Base-by-base conservation (phyloP, 2,329 filamentous ascomycete genomes). In the Furcasterigmium furcatum region DNA sequence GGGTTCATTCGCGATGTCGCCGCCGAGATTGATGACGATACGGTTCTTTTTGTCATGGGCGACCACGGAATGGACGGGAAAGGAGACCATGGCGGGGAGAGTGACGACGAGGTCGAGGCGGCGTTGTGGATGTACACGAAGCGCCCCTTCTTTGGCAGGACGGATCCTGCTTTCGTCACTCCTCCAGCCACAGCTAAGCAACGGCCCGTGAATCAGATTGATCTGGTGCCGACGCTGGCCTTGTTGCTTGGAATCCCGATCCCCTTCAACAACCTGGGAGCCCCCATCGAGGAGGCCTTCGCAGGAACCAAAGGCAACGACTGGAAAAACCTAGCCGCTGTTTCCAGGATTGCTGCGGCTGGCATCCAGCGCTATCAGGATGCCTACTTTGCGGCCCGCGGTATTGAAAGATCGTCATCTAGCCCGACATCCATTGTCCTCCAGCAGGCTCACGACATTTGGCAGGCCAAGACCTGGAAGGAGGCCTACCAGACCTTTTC, bases 121-220 rank as follows among this genome's bases (percentile, higher is more conserved):
- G 91, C 94, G 3, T 67, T 99, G 39, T 99, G 94, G 92, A 95
- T 99, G 91, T 99, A 97, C 64, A 95, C 94, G 2, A 95, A 91
- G 65, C 85, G 82, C 55, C 83, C 84, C 1, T 65, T 88, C 9
- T 99, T 99, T 64, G 94, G 94, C 14, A 84, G 91, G 32, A 87
- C 82, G 2, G 74, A 80, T 41, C 70, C 80, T 4, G 77, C 81
- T 6, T 78, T 76, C 52, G 61, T 68, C 13, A 69, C 73, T 18
- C 84, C 83, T 16, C 84, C 81, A 7, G 65, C 70, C n/a, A 88
- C 79, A 19, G 91, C 91, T 34, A 95, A 94, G 63, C 79, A 84
- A 19, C 78, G 88, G 9, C 84, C 88, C 1, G 79, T 84, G 34
- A 82, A 82, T 48, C 94, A 99, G 66, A 99, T 99, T 53, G 94